Evolutionary conservation across 495 filamentous ascomycete species (phyloP), one percentile per base, ranked within the genome.

Genomic region (Haplographium delicatum): DNA sequence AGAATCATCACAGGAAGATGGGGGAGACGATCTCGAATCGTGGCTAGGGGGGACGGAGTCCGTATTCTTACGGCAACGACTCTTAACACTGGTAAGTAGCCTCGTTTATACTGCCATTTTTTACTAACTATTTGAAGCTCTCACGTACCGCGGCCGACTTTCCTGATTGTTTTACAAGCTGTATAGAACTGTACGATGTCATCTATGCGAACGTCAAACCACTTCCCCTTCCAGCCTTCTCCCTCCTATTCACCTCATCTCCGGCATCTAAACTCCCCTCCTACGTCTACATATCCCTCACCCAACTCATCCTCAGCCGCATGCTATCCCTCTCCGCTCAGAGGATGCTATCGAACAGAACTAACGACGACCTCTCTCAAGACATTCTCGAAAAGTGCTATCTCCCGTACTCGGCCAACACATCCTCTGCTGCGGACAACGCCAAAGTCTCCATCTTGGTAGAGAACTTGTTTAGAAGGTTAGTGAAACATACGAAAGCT

Each of bases 381-480:
- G 59, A 67, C 2, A 79, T 85, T 26, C 65, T 96, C 19, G 76
- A 86, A 51, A 50, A 70, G 37, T 82, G 79, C 59, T 94, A 81
- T 60, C 71, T 95, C 1, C 89, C 88, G 0, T 88, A 74, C 45
- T 66, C 82, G 1, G 88, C 91, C 0, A 82, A 78, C 39, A 81
- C 74, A 0, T 65, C 75, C 4, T 78, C 72, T 5, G 65, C 75
- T 0, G 74, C 73, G 4, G 88, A 94, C 41, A 96, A 96, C 60
- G 82, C 85, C 2, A 91, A 89, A 65, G 72, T 96, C 26, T 84
- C 84, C 3, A 66, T 96, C 2, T 61, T 88, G 43, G 63, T 96
- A 0, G 91, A 98, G 65, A 72, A 73, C 0, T 62, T 94, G 47
- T 54, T 91, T 44, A 73, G 82, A 37, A 65, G 85, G 3, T 59